These are phyloP conservation scores for Prunella vulgaris DNA, from an alignment of 257 asterid genomes.

Conservation along the genomic window DNA sequence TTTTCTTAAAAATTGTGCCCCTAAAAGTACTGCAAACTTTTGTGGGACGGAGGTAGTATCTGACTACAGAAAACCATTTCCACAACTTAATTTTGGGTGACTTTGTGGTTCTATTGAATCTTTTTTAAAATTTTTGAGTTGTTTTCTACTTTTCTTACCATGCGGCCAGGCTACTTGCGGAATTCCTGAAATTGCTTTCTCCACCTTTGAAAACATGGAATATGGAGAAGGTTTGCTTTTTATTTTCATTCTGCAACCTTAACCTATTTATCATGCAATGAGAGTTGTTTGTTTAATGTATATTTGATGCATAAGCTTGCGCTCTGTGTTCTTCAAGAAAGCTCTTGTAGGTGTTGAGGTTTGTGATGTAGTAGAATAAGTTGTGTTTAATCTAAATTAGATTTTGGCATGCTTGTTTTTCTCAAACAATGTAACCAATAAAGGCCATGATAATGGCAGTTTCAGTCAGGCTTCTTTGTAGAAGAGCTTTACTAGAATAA, in stretches of 20 bases:
- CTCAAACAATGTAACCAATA: not conserved
- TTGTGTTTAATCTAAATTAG: not conserved
- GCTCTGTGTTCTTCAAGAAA: not conserved
- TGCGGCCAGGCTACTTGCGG: constrained; percentile 87
- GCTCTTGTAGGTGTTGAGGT: constrained; percentile 10
- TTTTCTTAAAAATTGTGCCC: no score
- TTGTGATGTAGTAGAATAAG: constrained; percentile 17
- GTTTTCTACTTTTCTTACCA: constrained; percentile 14
- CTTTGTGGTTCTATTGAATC: constrained; percentile 2
- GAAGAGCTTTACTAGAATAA: not conserved
- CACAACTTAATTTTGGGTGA: constrained; percentile 12
- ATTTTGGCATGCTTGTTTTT: constrained; percentile 1
- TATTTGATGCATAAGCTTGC: constrained; percentile 3
- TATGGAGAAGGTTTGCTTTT: constrained; percentile 81
- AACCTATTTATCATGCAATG: constrained; percentile 12
- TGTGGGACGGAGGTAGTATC: no score
- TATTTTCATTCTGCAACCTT: constrained; percentile 16
- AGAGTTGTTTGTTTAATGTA: not conserved
- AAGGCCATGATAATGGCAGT: constrained; percentile 7
- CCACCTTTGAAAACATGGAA: constrained; percentile 98
- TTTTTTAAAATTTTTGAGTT: not conserved
- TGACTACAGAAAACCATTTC: not conserved
- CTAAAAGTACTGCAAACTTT: no score
- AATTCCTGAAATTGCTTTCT: constrained; percentile 85
- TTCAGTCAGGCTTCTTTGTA: not conserved